phyloP scores from a whole-genome alignment of 2,329 filamentous ascomycete genomes.

The Sporothrix phasma region DNA sequence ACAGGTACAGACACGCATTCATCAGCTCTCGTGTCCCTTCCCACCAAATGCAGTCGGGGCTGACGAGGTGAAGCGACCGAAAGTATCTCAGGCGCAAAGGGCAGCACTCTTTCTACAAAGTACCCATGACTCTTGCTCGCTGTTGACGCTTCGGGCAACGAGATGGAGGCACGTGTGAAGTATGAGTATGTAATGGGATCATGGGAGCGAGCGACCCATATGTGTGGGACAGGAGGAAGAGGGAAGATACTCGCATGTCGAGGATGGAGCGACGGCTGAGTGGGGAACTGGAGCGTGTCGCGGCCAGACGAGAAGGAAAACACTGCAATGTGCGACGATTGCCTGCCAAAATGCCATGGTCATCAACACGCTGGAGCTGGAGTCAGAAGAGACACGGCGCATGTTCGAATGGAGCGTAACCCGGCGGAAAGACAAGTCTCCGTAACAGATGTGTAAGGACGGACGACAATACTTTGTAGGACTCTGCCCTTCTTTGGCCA shows the following conservation, averaged over 20 bases:
- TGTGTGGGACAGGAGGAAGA: neutral
- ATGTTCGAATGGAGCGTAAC: neutral
- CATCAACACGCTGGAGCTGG: neutral
- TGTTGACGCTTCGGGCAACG: too few species aligned
- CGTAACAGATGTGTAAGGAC: neutral
- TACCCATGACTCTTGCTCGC: too few species aligned
- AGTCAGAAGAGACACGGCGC: neutral
- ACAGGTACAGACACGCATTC: too few species aligned
- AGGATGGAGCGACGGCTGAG: neutral
- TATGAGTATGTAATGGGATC: too few species aligned
- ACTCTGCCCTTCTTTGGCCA: neutral
- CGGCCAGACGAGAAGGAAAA: constrained; percentile 1
- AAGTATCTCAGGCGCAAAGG: neutral
- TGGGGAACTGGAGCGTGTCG: neutral
- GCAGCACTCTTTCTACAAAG: neutral
- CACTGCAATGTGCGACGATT: neutral
- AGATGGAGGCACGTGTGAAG: too few species aligned
- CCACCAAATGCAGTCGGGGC: neutral
- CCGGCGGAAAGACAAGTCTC: neutral
- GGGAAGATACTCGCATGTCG: neutral
- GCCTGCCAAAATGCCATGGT: neutral
- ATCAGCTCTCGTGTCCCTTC: neutral
- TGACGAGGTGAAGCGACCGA: neutral
- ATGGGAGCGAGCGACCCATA: neutral
- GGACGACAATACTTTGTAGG: neutral